A percentile compares a stretch with the other conserved stretches of the same genome.
Evolutionary conservation across 1,284 basidiomycete genomes (phyloP).

Genomic region (Tranzscheliella williamsii): DNA sequence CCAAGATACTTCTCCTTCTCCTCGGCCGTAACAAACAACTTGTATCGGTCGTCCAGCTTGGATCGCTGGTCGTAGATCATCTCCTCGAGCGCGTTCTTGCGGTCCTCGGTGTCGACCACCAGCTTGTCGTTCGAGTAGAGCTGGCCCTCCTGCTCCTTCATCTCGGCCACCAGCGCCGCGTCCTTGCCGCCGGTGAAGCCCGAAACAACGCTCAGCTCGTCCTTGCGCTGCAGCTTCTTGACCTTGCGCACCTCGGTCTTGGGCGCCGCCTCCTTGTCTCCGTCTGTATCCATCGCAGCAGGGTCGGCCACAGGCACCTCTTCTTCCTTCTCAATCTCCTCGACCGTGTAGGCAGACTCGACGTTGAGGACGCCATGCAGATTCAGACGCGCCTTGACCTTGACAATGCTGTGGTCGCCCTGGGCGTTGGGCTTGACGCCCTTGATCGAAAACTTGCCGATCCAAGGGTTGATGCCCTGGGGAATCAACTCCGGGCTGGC

Average conservation of each 20-base stretch:
- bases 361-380: constrained; percentile 60
- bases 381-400: constrained; percentile 61
- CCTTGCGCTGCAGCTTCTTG: constrained; percentile 61
- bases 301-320: constrained; percentile 55
- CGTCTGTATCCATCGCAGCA: constrained; percentile 49
- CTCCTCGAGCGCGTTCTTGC: constrained; percentile 60
- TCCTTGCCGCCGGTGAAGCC: constrained; percentile 48
- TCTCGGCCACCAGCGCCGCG: constrained; percentile 38
- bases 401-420: constrained; percentile 60
- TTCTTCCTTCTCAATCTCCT: constrained; percentile 60
- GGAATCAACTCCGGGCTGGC: constrained; percentile 49
- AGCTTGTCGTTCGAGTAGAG: constrained; percentile 60
- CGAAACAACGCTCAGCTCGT: constrained; percentile 52
- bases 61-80: constrained; percentile 60
- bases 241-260: constrained; percentile 59
- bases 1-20: constrained; percentile 57
- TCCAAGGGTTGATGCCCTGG: constrained; percentile 55
- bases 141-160: constrained; percentile 58
- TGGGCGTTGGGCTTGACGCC: constrained; percentile 56
- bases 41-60: constrained; percentile 58
- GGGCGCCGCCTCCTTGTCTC: constrained; percentile 38
- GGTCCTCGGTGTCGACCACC: constrained; percentile 60
- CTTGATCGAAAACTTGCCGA: constrained; percentile 57
- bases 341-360: constrained; percentile 59
- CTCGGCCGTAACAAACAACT: constrained; percentile 49